These are phyloP conservation scores for Oemleria cerasiformis DNA, from an alignment of 306 rosid genomes.

Conservation along the genomic window DNA sequence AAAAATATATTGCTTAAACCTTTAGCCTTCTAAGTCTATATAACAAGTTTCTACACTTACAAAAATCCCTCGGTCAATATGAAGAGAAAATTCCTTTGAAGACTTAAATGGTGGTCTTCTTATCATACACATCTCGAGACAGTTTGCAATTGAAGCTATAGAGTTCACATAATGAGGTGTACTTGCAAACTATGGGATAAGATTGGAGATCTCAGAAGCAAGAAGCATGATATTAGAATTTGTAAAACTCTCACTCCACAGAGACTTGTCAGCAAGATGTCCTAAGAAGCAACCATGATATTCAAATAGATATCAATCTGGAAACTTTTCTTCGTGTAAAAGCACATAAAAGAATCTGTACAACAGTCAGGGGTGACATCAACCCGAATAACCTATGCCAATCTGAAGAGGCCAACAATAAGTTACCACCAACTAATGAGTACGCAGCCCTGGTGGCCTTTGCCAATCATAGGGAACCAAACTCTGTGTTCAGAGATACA, in stretches of 20 bases:
- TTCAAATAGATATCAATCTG: slow-evolving; percentile 14
- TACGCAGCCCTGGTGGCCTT: slow-evolving; percentile 17
- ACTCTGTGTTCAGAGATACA: slow-evolving; percentile 24
- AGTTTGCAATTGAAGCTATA: slow-evolving; percentile 24
- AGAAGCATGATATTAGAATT: slow-evolving; percentile 17
- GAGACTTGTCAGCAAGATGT: slow-evolving; percentile 13
- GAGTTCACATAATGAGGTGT: slow-evolving; percentile 1
- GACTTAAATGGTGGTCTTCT: slow-evolving; percentile 26
- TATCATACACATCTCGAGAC: slow-evolving; percentile 11
- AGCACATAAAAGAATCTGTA: background rate
- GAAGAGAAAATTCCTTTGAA: slow-evolving; percentile 10
- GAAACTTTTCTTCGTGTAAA: slow-evolving; percentile 15
- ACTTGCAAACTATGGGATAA: slow-evolving; percentile 12
- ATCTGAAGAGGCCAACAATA: slow-evolving; percentile 4
- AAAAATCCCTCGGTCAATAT: background rate
- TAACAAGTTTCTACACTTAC: slow-evolving; percentile 20
- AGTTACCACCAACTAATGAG: slow-evolving; percentile 20
- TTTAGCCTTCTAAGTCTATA: slow-evolving; percentile 7
- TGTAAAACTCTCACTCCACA: slow-evolving; percentile 22
- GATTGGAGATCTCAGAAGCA: slow-evolving; percentile 14
- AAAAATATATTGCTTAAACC: slow-evolving; percentile 11
- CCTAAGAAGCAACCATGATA: slow-evolving; percentile 20
- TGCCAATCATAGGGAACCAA: slow-evolving; percentile 20
- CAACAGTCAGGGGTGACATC: slow-evolving; percentile 6
- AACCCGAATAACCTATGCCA: slow-evolving; percentile 15